Conservation (phyloP, 306 rosid genomes). For the Mucuna pruriens region DNA sequence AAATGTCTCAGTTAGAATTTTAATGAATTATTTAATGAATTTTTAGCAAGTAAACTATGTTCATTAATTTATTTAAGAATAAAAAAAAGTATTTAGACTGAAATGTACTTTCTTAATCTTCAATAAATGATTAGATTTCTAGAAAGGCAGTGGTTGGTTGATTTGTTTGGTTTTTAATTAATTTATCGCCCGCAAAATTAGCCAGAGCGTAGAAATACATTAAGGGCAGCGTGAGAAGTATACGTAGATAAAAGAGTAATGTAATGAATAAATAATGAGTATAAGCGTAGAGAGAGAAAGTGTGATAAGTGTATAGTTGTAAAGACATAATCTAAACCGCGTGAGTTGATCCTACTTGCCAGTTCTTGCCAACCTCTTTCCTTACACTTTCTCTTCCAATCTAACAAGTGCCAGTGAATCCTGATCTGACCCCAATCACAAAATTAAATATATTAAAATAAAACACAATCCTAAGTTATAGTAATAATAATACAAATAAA, state of each 20-base stretch:
- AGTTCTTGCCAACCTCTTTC: neutral
- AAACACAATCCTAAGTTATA: too few species aligned
- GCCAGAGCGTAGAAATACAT: too few species aligned
- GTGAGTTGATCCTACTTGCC: conserved; percentile 50
- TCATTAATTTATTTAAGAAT: neutral
- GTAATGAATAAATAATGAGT: too few species aligned
- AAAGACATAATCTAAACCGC: conserved; percentile 42
- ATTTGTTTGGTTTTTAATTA: neutral
- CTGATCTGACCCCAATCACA: neutral
- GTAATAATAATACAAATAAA: too few species aligned
- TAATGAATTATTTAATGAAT: neutral
- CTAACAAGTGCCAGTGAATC: conserved; percentile 38
- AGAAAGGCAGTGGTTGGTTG: neutral
- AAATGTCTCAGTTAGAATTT: neutral
- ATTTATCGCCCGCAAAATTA: neutral
- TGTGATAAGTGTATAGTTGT: neutral
- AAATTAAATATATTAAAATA: too few species aligned
- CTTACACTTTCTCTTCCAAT: conserved; percentile 6
- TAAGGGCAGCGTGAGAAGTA: too few species aligned
- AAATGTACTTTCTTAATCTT: neutral
- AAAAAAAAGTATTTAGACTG: neutral
- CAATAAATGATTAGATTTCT: neutral
- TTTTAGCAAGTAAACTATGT: neutral
- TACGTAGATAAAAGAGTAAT: too few species aligned
- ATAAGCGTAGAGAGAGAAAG: neutral